Conservation (phyloP, 2,329 filamentous ascomycete species). For the Didymosphaeria variabile region DNA sequence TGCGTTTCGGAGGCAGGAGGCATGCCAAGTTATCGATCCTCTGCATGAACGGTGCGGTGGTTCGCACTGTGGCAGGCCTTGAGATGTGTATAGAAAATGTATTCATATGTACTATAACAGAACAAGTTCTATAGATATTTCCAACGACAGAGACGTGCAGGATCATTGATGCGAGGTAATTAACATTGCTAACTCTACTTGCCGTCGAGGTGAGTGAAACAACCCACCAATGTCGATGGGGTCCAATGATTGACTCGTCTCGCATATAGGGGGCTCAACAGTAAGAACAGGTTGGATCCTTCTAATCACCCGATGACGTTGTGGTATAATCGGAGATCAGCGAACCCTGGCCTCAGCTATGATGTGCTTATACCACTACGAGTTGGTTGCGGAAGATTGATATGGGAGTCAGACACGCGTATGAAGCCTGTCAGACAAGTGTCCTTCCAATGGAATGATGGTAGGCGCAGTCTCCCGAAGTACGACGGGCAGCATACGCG, state of each 20-base stretch:
- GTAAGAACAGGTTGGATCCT: background rate
- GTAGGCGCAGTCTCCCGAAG: background rate
- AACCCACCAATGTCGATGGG: too few species aligned
- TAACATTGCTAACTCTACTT: too few species aligned
- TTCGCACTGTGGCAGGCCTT: too few species aligned
- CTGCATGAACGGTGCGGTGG: too few species aligned
- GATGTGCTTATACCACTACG: too few species aligned
- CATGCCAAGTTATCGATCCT: too few species aligned
- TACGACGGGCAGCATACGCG: background rate
- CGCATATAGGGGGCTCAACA: background rate
- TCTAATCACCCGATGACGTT: background rate
- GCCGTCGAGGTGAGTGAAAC: too few species aligned
- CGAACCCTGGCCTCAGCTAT: background rate
- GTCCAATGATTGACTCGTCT: background rate
- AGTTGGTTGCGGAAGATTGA: background rate
- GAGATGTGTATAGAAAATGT: too few species aligned
- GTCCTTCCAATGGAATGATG: background rate
- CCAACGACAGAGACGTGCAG: too few species aligned
- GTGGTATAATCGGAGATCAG: background rate
- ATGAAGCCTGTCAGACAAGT: background rate
- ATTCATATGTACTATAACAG: too few species aligned
- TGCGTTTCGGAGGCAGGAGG: background rate
- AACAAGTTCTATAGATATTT: too few species aligned
- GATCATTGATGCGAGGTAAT: too few species aligned
- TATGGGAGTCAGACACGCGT: background rate